These are phyloP conservation scores for Rhododendron kiyosumense DNA, from an alignment of 148 eudicot genomes.

Conservation along the genomic window DNA sequence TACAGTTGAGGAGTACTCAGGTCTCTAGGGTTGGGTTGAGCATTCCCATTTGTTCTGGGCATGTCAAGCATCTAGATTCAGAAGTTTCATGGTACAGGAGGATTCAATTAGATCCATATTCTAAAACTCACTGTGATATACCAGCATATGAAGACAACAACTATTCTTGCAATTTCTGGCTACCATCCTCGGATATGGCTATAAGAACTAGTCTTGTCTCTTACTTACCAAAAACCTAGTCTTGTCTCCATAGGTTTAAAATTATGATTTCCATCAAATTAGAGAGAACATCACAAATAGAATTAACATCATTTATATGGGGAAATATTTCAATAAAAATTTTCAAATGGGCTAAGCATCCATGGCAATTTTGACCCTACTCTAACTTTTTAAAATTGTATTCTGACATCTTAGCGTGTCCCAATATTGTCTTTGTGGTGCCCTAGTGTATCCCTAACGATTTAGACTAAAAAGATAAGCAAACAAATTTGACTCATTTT, in stretches of 20 bases:
- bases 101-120: background rate
- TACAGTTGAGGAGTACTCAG: background rate
- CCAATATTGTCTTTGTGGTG: background rate
- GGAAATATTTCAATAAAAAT: background rate
- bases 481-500: background rate
- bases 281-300: background rate
- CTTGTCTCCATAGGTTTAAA: background rate
- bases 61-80: constrained; percentile 1
- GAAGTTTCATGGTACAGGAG: background rate
- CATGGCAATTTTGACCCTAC: background rate
- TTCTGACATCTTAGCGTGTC: background rate
- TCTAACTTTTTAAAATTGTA: background rate
- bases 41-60: background rate
- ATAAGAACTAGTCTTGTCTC: background rate
- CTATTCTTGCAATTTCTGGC: background rate
- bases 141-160: background rate
- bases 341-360: background rate
- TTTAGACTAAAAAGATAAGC: background rate
- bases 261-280: background rate
- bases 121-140: background rate
- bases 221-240: background rate
- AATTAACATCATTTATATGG: background rate
- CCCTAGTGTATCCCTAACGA: background rate
- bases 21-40: background rate
- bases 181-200: background rate